phyloP scores from a whole-genome alignment of 495 filamentous ascomycete genomes.

The Tricharina praecox region DNA sequence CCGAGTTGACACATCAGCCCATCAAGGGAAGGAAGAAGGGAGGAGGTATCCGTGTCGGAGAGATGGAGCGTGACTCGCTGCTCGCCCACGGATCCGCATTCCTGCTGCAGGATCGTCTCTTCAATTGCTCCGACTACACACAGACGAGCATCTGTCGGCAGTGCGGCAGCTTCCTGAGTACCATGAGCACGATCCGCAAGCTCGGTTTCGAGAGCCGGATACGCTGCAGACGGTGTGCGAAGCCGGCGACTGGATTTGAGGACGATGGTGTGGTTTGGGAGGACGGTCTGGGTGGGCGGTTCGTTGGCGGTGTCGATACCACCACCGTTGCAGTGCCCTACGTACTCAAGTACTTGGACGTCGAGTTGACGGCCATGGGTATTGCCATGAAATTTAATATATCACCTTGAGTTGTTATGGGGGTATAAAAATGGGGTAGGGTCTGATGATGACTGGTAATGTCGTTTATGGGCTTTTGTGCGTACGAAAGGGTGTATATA shows the following conservation, averaged over 20 bases:
- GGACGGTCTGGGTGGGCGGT: conserved; percentile 64
- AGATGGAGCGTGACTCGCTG: conserved; percentile 94
- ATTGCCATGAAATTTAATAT: conserved; percentile 79
- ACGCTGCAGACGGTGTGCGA: conserved; percentile 71
- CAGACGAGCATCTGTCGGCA: conserved; percentile 70
- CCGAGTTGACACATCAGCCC: conserved; percentile 77
- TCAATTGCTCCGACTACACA: conserved; percentile 90
- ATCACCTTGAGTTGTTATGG: conserved; percentile 40
- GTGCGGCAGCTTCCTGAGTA: conserved; percentile 78
- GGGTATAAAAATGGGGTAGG: too few species aligned
- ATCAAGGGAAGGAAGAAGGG: conserved; percentile 92
- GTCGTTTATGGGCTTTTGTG: too few species aligned
- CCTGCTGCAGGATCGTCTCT: conserved; percentile 79
- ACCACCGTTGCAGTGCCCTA: conserved; percentile 84
- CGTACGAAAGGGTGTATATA: too few species aligned
- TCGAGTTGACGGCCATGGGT: conserved; percentile 87
- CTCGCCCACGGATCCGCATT: conserved; percentile 90
- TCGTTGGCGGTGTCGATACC: conserved; percentile 74
- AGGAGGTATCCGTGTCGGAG: conserved; percentile 94
- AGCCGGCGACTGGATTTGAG: conserved; percentile 36
- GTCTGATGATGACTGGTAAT: too few species aligned
- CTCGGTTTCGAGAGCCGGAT: conserved; percentile 46
- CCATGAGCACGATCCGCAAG: conserved; percentile 52
- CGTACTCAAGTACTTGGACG: conserved; percentile 81
- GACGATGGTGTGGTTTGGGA: conserved; percentile 70